Percentiles rank a stretch among this genome's conserved stretches.
phyloP scores from a whole-genome alignment of 257 asterid genomes.

The Forsythia suspensa region DNA sequence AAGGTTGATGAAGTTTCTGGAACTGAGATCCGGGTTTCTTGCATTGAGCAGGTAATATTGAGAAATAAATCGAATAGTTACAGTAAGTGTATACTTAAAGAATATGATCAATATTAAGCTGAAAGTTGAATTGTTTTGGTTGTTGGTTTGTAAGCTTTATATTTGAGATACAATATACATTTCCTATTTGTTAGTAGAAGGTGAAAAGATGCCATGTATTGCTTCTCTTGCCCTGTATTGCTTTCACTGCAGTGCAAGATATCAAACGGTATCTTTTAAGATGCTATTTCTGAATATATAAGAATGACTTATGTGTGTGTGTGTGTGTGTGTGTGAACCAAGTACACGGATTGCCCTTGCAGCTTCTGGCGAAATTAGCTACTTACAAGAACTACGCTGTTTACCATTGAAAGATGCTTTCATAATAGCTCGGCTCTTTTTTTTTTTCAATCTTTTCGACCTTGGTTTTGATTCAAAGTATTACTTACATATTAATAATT shows the following conservation, averaged over 20 bases:
- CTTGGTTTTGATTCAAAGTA: not conserved
- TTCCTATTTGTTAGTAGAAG: not conserved
- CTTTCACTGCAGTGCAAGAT: not conserved
- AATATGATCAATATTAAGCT: not conserved
- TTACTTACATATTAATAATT: too few species aligned
- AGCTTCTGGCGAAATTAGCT: not conserved
- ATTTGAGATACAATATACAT: not conserved
- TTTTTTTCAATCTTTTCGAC: not conserved
- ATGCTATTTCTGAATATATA: too few species aligned
- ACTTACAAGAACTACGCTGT: not conserved
- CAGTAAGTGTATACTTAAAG: not conserved
- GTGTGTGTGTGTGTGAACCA: not conserved
- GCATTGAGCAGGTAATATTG: constrained; percentile 77
- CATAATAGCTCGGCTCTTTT: not conserved
- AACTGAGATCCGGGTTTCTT: constrained; percentile 81
- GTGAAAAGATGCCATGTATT: not conserved
- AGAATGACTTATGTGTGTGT: too few species aligned
- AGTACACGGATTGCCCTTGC: not conserved
- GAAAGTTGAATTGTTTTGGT: not conserved
- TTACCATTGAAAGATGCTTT: not conserved
- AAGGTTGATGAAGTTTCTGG: constrained; percentile 81
- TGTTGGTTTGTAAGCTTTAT: not conserved
- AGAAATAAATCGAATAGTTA: not conserved
- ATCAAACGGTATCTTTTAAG: too few species aligned
- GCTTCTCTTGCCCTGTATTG: not conserved